Evolutionary conservation across 2,329 filamentous ascomycete genomes (phyloP).

Genomic region (Alternaria novae-zelandiae): DNA sequence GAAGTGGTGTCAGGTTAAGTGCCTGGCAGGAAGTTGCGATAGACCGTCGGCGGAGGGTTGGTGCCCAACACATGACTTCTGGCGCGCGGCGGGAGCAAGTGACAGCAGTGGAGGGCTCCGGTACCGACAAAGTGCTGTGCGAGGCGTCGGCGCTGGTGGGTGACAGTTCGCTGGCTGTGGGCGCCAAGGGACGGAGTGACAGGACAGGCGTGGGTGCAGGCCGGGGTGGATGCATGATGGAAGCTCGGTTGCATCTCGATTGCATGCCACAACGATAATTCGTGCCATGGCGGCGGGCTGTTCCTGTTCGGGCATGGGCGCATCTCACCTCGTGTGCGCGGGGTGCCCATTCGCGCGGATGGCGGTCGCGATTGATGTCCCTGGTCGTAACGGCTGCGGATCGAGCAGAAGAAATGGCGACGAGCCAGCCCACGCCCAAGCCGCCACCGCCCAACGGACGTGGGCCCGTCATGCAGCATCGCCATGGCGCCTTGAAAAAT

Average conservation of each 20-base stretch:
- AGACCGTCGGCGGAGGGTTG: conserved; percentile 2
- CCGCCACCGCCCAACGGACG: conserved; percentile 15
- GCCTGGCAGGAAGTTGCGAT: neutral
- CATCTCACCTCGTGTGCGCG: conserved; percentile 30
- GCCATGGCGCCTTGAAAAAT: neutral
- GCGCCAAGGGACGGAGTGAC: conserved; percentile 21
- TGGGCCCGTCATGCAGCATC: conserved; percentile 9
- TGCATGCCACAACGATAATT: conserved; percentile 28
- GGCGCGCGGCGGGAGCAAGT: neutral
- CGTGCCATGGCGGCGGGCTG: conserved; percentile 24
- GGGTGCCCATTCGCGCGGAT: conserved; percentile 30
- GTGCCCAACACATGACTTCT: conserved; percentile 11
- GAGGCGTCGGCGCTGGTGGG: conserved; percentile 2
- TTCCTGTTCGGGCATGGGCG: conserved; percentile 18
- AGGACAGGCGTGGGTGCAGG: conserved; percentile 20
- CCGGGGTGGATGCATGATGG: conserved; percentile 23
- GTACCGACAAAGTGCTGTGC: neutral
- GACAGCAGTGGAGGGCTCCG: neutral
- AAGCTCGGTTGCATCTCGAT: conserved; percentile 37
- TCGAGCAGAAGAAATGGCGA: conserved; percentile 17
- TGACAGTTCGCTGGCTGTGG: conserved; percentile 14
- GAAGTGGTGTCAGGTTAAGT: conserved; percentile 11
- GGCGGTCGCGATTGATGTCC: conserved; percentile 25
- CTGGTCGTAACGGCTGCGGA: conserved; percentile 33
- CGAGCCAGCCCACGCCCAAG: neutral